Base-by-base conservation (phyloP, 2,329 filamentous ascomycete genomes). In the Aspergillus tubingensis region DNA sequence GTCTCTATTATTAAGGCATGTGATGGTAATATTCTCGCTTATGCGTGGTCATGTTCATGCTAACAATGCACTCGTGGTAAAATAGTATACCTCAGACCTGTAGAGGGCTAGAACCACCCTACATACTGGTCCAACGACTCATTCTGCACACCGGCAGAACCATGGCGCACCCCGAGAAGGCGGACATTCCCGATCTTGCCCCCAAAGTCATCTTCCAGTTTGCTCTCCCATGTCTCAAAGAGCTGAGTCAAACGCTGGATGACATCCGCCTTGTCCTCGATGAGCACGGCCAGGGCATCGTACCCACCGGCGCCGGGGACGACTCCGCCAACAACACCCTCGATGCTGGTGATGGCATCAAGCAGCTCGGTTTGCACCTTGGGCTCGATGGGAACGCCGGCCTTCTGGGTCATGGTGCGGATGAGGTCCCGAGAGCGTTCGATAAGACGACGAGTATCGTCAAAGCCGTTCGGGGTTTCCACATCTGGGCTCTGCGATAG, bases 241-340 rank as follows among this genome's bases (percentile, higher is more conserved):
- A 91, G 87, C 47, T 78, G 76, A 63, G 84, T 82, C 21, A 98
- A 76, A 11, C 80, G 78, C 21, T 73, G 72, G 58, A 89, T 79
- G 1, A 91, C 91, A 52, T 83, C 83, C 38, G 81, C 82, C 56
- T 90, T 87, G 68, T 97, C 91, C 69, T 85, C 83, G 65, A 96
- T 86, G 61, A 99, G 76, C 62, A 99, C 75, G 0, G 89, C 90
- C 58, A 96, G 83, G 1, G 95, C 95, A 80, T 99, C 95, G 71
- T 91, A 97, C 0, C 95, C 95, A 8, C 95, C 95, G 0, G 95
- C 95, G 0, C 95, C 95, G 0, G 95, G 95, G 0, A 97, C 95
- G 0, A 98, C 92, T 0, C 93, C 95, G 0, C 92, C 93, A 65
- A 93, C 86, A 3, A 98, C 92, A 5, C 94, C 95, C 0, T 89